phyloP scores from a whole-genome alignment of 768 basidiomycete species.

The Calocera viscosa region DNA sequence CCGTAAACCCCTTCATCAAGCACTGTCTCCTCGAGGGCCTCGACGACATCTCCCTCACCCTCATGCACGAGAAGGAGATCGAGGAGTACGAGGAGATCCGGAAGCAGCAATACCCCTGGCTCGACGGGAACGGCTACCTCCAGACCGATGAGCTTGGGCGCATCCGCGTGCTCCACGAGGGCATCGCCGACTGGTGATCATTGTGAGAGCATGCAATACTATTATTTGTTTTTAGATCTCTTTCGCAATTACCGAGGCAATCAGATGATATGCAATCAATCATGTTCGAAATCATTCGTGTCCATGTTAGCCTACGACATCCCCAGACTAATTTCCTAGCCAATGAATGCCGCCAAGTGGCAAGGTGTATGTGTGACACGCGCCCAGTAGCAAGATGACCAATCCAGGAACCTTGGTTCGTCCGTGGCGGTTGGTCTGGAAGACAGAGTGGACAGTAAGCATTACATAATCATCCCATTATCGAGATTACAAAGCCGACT shows the following conservation, averaged over 20 bases:
- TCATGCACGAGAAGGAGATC: slow-evolving; percentile 67
- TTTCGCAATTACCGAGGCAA: not conserved
- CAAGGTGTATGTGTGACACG: no score
- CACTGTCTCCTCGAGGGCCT: slow-evolving; percentile 91
- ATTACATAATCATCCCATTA: no score
- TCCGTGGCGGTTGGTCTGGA: no score
- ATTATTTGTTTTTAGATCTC: not conserved
- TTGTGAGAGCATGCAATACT: not conserved
- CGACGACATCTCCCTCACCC: slow-evolving; percentile 90
- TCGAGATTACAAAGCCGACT: no score
- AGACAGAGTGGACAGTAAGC: no score
- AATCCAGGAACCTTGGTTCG: no score
- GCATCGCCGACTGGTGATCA: not conserved
- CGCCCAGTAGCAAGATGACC: no score
- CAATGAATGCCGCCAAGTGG: no score
- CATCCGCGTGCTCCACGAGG: not conserved
- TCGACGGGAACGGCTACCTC: slow-evolving; percentile 84
- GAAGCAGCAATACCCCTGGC: slow-evolving; percentile 79
- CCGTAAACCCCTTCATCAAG: slow-evolving; percentile 77
- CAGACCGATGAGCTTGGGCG: slow-evolving; percentile 36
- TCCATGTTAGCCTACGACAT: no score
- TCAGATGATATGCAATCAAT: not conserved
- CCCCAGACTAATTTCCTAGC: no score
- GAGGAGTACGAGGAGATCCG: slow-evolving; percentile 65
- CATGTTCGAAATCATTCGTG: not conserved